Percentiles rank a stretch among this genome's conserved stretches.
Conservation (phyloP, 1,139 yeast genomes). For the Hyphopichia khmerensis region DNA sequence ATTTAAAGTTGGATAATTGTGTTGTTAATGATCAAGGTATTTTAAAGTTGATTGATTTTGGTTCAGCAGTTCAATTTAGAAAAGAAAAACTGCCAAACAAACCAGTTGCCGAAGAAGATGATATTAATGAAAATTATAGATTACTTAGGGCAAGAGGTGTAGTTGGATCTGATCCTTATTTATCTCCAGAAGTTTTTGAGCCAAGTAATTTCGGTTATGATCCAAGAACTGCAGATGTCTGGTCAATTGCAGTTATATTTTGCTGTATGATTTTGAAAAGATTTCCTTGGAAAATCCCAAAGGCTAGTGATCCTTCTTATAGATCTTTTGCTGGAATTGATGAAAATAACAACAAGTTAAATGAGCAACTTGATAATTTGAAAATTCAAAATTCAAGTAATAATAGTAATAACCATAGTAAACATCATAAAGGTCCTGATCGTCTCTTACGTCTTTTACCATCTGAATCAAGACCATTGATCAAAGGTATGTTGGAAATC, state of each 20-base stretch:
- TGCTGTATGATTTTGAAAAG: slow-evolving; percentile 72
- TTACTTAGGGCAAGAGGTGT: slow-evolving; percentile 57
- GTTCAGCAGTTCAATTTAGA: slow-evolving; percentile 66
- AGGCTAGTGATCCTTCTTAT: slow-evolving; percentile 54
- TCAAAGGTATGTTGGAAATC: slow-evolving; percentile 33
- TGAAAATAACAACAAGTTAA: slow-evolving; percentile 4
- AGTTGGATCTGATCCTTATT: slow-evolving; percentile 79
- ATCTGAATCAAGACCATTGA: slow-evolving; percentile 27
- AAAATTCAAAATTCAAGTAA: neutral
- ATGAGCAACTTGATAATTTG: neutral
- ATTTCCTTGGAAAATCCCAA: slow-evolving; percentile 81
- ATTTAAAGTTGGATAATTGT: slow-evolving; percentile 74
- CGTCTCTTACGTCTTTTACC: slow-evolving; percentile 41
- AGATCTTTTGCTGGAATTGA: slow-evolving; percentile 35
- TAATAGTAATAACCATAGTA: too few relatives aligned
- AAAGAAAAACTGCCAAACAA: slow-evolving; percentile 30
- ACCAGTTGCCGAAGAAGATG: slow-evolving; percentile 28
- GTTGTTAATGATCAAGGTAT: slow-evolving; percentile 63
- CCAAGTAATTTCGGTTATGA: slow-evolving; percentile 51
- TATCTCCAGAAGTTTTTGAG: slow-evolving; percentile 73
- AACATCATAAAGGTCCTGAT: slow-evolving; percentile 25
- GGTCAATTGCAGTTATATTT: slow-evolving; percentile 77
- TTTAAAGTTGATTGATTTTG: slow-evolving; percentile 72
- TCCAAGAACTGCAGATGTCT: slow-evolving; percentile 70
- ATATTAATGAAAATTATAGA: slow-evolving; percentile 21